A percentile compares a stretch with the other conserved stretches of the same genome.
phyloP scores from a whole-genome alignment of 2,329 filamentous ascomycete genomes.

The Diaporthe citriasiana region DNA sequence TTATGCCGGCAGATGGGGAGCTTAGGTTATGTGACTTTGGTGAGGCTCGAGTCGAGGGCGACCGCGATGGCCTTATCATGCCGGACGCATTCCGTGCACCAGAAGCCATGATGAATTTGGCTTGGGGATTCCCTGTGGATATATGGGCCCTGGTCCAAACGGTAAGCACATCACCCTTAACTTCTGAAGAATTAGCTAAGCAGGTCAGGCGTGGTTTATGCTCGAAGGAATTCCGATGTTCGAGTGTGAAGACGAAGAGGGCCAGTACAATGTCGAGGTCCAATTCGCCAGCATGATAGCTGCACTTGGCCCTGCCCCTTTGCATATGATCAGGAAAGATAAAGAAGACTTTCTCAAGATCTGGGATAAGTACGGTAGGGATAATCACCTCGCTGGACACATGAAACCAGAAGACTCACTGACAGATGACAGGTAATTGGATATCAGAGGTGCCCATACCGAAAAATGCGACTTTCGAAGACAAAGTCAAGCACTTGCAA shows the following conservation, averaged over 20 bases:
- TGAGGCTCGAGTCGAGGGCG: not conserved
- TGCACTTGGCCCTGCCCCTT: not conserved
- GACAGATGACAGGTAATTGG: not conserved
- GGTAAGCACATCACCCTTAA: not conserved
- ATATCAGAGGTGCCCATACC: not conserved
- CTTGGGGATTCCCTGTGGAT: not conserved
- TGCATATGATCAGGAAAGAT: not conserved
- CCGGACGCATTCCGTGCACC: not conserved
- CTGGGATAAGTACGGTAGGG: not conserved
- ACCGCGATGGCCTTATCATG: not conserved
- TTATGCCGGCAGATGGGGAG: not conserved
- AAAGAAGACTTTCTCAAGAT: not conserved
- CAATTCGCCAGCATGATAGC: not conserved
- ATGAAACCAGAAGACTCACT: not conserved
- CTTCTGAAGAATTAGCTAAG: not conserved
- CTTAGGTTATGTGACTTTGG: not conserved
- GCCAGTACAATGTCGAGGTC: slow-evolving; percentile 1
- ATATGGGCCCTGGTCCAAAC: not conserved
- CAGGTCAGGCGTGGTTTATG: not conserved
- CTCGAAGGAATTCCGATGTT: not conserved
- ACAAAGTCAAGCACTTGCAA: not conserved
- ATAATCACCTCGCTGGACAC: not conserved
- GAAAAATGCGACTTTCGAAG: not conserved
- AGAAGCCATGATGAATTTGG: not conserved
- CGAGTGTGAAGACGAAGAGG: slow-evolving; percentile 1